Evolutionary conservation across 2,329 filamentous ascomycete genomes (phyloP), one percentile per base, ranked within the genome.

Genomic region (Colletotrichum simmondsii): DNA sequence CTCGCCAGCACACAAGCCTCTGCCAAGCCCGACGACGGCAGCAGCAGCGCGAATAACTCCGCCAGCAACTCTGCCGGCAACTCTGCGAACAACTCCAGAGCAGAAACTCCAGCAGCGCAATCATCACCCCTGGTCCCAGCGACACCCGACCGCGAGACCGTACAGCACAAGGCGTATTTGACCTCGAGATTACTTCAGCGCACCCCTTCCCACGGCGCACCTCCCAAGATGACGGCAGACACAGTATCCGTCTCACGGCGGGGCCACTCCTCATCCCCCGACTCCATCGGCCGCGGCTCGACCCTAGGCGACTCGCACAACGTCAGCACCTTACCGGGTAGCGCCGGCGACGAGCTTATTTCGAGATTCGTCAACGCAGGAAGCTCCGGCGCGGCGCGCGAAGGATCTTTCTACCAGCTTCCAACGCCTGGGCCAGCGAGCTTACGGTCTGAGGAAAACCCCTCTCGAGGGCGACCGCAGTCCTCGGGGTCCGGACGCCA

Each of bases 101-200:
- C 60, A 79, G 65, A 74, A 79, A 80, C 67, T 16, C 69, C 62
- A 22, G 35, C 65, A 11, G 68, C 56, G 42, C 74, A 75, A 58
- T 56, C 69, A 12, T 71, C 70, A 12, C 67, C 72, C n/a, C 68
- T 72, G 54, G 68, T 65, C 66, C 63, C 42, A 74, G 77, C 76
- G 65, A 80, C 77, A 24, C 81, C 83, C 28, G 82, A 85, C 52
- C 84, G 83, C 69, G 81, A 86, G 71, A 84, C 83, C 35, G 78
- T 81, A 16, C 84, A 86, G 46, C 91, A 92, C 77, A 92, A 90
- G 73, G 89, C 91, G 76, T 90, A 92, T 73, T 88, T 94, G 64
- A 94, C 92, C 7, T 91, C 92, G 35, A 87, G 91, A 71, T 82
- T 94, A 49, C 85, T 95, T 2, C 89, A 92, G 78, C 88, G 92